Base-by-base conservation (phyloP, 2,329 filamentous ascomycete species). In the Colletotrichum acutatum region DNA sequence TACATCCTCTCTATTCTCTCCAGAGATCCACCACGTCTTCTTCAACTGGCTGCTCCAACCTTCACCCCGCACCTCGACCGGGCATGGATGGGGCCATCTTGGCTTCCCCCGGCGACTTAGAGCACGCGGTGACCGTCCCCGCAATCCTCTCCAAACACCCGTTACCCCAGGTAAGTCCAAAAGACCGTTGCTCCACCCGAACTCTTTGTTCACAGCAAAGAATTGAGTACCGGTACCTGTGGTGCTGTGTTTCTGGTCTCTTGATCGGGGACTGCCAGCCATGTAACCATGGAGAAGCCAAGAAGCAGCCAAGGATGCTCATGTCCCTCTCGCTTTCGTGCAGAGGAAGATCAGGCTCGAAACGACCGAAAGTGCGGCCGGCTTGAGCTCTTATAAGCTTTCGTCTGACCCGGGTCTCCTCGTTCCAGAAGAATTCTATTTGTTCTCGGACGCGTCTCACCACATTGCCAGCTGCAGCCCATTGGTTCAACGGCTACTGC, bases 321-420 rank as follows among this genome's bases (percentile, higher is more conserved):
- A 32, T 46, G 37, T 42, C 46, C 65, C n/a, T 37, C 66, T 30
- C 14, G 16, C 54, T 16, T 37, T 60, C 54, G 46, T 24, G 32
- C 60, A 65, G 37, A 61, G 56, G 54, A 58, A 62, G n/a, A 57
- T 22, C 59, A 62, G 26, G 37, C 56, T 68, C 61, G 61, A 69
- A 72, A 69, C 65, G 52, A 34, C 72, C 72, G 69, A 72, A 69
- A 66, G 69, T 66, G 46, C 16, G 56, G 46, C 72, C 61, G 69
- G 56, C 56, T 61, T 24, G 24, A 49, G n/a, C 28, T 52, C 32
- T 71, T 66, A 66, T 64, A 73, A 71, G 26, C 49, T 70, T 73
- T 73, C 60, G 46, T 73, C 71, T 49, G 56, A 62, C 60, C 60
- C 49, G 19, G 14, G 46, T 34, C 34, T 66, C 49, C 66, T 57